A percentile compares a stretch with the other conserved stretches of the same genome.
phyloP scores from a whole-genome alignment of 2,329 filamentous ascomycete genomes.

The Phialocephala subalpina region DNA sequence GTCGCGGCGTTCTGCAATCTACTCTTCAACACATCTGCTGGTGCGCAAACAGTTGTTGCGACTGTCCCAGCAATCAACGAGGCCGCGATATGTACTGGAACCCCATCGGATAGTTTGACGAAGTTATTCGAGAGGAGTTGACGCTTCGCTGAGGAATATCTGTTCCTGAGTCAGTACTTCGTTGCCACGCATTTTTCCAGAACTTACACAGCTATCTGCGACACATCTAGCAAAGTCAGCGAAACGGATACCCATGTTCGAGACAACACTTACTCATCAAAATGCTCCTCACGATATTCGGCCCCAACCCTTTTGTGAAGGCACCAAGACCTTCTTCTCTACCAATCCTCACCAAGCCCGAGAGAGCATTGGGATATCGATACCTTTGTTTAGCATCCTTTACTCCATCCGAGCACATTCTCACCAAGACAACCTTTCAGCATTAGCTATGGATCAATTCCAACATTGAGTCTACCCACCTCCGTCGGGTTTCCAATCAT shows the following conservation, averaged over 20 bases:
- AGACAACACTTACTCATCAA: conserved; percentile 51
- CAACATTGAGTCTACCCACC: conserved; percentile 28
- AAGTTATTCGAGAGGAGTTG: conserved; percentile 25
- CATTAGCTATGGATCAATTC: conserved; percentile 4
- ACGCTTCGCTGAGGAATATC: conserved; percentile 26
- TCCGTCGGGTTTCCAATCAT: conserved; percentile 56
- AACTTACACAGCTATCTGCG: conserved; percentile 53
- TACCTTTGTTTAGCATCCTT: conserved; percentile 48
- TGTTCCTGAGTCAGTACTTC: neutral
- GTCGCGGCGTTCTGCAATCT: conserved; percentile 48
- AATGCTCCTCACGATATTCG: conserved; percentile 52
- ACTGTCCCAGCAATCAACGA: conserved; percentile 54
- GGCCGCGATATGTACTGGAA: conserved; percentile 50
- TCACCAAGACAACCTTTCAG: conserved; percentile 49
- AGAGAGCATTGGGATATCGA: conserved; percentile 48
- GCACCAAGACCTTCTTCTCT: conserved; percentile 50
- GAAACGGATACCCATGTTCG: too few relatives aligned
- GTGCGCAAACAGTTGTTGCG: conserved; percentile 54
- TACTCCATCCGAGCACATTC: conserved; percentile 56
- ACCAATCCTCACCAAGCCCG: conserved; percentile 46
- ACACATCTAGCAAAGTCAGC: conserved; percentile 47
- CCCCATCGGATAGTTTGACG: conserved; percentile 46
- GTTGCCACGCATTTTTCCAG: neutral
- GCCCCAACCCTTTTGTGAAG: conserved; percentile 49
- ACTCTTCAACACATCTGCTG: conserved; percentile 55